Base-by-base conservation (phyloP, 2,329 filamentous ascomycete species). In the Penicillium hesseltinei region DNA sequence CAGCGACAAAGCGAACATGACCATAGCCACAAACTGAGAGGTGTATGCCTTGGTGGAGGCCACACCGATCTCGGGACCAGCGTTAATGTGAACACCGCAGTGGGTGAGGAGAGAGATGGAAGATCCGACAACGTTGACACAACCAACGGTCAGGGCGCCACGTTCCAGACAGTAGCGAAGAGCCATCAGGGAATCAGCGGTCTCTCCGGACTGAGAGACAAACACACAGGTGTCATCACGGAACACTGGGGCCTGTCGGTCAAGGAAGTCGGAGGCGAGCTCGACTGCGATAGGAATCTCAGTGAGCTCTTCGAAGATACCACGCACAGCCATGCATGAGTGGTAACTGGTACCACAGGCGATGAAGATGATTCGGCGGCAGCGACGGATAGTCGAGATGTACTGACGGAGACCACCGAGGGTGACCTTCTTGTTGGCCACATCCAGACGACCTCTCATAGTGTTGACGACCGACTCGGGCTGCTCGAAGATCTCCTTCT, bases 401-500 rank as follows among this genome's bases (percentile, higher is more conserved):
- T 97, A 99, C 69, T 95, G 94, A 69, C 92, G 88, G 67, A 99
- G 86, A 67, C 94, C 94, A 83, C 94, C 94, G 27, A 99, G 87
- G 10, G 93, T 97, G 69, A 99, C 92, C 57, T 87, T 90, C 84
- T 95, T 96, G 83, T 97, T 96, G 70, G 87, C 88, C 59, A 89
- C 83, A 77, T 99, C 94, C 70, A 99, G 83, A 81, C 94, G 94
- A 80, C 94, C 94, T 87, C 94, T 91, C 94, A 99, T 99, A 66
- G 94, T 97, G 85, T 99, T 99, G 82, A 99, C 88, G 61, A 99
- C 91, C 15, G 94, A 99, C 81, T 99, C 94, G 73, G 94, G 94
- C 83, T 99, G 94, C 84, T 99, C 94, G 77, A 99, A 99, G 73
- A 99, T 99, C 78, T 99, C 94, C 87, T 99, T 99, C 78, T 99